phyloP scores from a whole-genome alignment of 2,329 filamentous ascomycete genomes.

The Stagonosporopsis cucurbitacearum region DNA sequence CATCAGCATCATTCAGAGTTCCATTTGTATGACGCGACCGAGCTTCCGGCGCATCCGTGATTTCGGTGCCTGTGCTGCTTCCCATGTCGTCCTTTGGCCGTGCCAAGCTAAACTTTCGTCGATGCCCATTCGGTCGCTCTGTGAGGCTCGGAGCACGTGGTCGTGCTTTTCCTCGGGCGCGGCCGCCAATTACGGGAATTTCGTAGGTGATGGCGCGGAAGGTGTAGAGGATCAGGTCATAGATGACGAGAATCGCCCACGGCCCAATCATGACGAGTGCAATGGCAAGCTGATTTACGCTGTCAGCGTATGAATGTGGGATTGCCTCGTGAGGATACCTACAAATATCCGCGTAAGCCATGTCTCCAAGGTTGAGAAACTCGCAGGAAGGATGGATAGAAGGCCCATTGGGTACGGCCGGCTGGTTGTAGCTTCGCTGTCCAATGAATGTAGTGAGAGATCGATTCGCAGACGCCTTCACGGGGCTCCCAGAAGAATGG shows the following conservation, averaged over 20 bases:
- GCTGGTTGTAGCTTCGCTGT: too few species aligned
- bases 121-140: conserved; percentile 61
- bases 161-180: conserved; percentile 64
- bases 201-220: conserved; percentile 65
- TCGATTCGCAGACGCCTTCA: neutral
- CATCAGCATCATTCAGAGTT: conserved; percentile 7
- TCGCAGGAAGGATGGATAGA: conserved; percentile 69
- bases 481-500: neutral
- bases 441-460: neutral
- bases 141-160: conserved; percentile 68
- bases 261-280: conserved; percentile 67
- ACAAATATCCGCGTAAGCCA: conserved; percentile 70
- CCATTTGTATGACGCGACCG: conserved; percentile 35
- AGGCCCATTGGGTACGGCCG: conserved; percentile 60
- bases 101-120: conserved; percentile 53
- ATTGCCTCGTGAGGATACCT: conserved; percentile 37
- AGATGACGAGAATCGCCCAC: conserved; percentile 66
- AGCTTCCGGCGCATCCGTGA: conserved; percentile 33
- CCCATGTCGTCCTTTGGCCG: conserved; percentile 31
- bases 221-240: conserved; percentile 68
- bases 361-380: conserved; percentile 64
- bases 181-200: conserved; percentile 65
- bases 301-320: neutral
- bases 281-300: neutral
- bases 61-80: conserved; percentile 27